A percentile compares a stretch with the other conserved stretches of the same genome.
These are phyloP conservation scores for Eimeria brunetti DNA, from an alignment of 169 alveolate genomes.

Conservation along the genomic window DNA sequence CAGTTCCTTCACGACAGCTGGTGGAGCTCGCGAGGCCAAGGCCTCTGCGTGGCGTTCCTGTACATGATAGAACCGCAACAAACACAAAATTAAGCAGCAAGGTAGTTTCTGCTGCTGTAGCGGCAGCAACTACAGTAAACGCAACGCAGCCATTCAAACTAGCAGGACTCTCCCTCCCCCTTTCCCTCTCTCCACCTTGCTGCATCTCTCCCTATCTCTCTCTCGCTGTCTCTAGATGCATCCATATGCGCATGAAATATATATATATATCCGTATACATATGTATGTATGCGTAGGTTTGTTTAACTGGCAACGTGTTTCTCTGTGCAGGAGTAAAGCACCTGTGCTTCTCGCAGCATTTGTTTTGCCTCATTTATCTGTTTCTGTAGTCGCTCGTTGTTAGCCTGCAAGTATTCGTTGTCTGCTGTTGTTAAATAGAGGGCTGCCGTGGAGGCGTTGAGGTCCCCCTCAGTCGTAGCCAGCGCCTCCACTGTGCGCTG, in stretches of 20 bases:
- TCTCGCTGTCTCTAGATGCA: background rate
- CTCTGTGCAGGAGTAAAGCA: background rate
- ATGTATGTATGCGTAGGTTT: background rate
- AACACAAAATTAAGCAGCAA: background rate
- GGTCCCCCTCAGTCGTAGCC: slow-evolving; percentile 20
- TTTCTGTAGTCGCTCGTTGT: background rate
- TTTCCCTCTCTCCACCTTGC: background rate
- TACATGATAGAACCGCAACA: background rate
- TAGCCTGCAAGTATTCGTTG: slow-evolving; percentile 10
- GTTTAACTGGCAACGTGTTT: background rate
- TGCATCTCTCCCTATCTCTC: background rate
- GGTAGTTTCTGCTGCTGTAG: background rate
- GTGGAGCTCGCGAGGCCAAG: slow-evolving; percentile 30
- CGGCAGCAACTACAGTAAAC: background rate
- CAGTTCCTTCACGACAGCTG: slow-evolving; percentile 34
- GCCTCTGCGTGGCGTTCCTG: slow-evolving; percentile 50
- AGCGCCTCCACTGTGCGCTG: slow-evolving; percentile 56
- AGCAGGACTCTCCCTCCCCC: background rate
- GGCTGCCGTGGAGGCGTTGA: slow-evolving; percentile 14
- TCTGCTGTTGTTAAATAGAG: slow-evolving; percentile 27
- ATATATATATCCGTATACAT: background rate
- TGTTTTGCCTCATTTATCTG: slow-evolving; percentile 17
- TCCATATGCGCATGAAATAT: background rate
- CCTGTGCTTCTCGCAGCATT: slow-evolving; percentile 62
- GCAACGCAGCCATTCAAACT: background rate